Evolutionary conservation across 805 yeast genomes (phyloP), one percentile per base, ranked within the genome.

Genomic region (Kodamaea kakaduensis): DNA sequence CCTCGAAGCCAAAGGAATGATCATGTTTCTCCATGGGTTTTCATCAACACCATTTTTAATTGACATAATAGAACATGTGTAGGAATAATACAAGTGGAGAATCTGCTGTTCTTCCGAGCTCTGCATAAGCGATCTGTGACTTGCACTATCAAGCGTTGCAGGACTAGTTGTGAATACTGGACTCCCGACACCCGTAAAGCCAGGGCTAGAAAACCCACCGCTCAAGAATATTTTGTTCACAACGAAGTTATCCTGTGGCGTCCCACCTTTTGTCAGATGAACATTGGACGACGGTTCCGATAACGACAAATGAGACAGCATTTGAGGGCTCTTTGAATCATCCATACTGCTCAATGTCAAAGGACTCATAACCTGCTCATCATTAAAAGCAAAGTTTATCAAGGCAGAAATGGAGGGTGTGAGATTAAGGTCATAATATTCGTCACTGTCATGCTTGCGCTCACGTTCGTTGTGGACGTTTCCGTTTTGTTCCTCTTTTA

Each of bases 21-120:
- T 56, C 25, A 72, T 47, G 6, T 69, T 65, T 33, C 81, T 56
- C 87, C 87, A 81, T 5, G 86, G 87, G 46, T 81, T 80, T 42
- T 78, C 84, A 3, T 71, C 56, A 0, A 76, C 76, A 0, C 84
- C 84, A 43, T 77, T 74, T 44, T 75, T 78, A 37, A 80, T 76
- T 5, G 83, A 75, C 74, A 81, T 67, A 34, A 80, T 64, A 17
- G 59, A 52, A 31, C 67, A 62, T 1, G 70, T 64, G 41, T 63
- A 62, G 16, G 54, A 50, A 1, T 64, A 54, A 36, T 58, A 65
- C 19, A 65, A 43, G 29, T 51, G 53, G 13, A 65, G 37, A 21
- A 64, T 59, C 28, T 64, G 69, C 34, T 60, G 64, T 15, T 55
- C 56, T 36, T 62, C 69, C 2, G 63, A 51, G 1, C 62, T 41